Conservation (phyloP, 768 basidiomycete species). For the Ramaria rubella region DNA sequence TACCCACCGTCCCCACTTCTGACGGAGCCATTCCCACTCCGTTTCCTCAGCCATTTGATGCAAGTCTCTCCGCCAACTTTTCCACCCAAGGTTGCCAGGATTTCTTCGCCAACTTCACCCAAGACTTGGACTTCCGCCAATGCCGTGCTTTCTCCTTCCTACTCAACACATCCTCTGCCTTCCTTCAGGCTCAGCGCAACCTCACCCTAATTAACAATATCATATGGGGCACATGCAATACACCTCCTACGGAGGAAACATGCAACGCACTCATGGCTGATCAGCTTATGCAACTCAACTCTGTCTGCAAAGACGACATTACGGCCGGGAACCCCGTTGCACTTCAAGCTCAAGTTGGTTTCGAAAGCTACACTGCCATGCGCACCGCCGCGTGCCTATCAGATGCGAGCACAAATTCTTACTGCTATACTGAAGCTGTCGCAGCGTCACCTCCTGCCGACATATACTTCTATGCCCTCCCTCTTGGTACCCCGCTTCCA, state of each 20-base stretch:
- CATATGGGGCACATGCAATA: conserved; percentile 79
- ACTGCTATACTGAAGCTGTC: conserved; percentile 70
- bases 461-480: conserved; percentile 66
- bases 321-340: conserved; percentile 44
- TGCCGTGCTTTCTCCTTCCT: conserved; percentile 75
- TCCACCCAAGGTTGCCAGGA: conserved; percentile 54
- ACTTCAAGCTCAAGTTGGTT: conserved; percentile 50
- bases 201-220: conserved; percentile 56
- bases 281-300: conserved; percentile 45
- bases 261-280: conserved; percentile 64
- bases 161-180: conserved; percentile 44
- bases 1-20: conserved; percentile 44
- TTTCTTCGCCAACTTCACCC: conserved; percentile 76
- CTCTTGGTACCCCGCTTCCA: conserved; percentile 51
- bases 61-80: conserved; percentile 57
- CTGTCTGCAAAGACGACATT: conserved; percentile 53
- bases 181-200: conserved; percentile 58
- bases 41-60: conserved; percentile 72
- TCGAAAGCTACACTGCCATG: conserved; percentile 59
- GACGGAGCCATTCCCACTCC: conserved; percentile 46
- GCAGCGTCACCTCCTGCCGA: conserved; percentile 50
- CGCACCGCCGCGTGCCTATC: conserved; percentile 52
- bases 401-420: conserved; percentile 51
- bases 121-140: conserved; percentile 48
- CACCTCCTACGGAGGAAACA: conserved; percentile 36